Percentiles rank a stretch among this genome's conserved stretches.
phyloP scores from a whole-genome alignment of 139 green algal species.

The Deuterostichococcus epilithicus region DNA sequence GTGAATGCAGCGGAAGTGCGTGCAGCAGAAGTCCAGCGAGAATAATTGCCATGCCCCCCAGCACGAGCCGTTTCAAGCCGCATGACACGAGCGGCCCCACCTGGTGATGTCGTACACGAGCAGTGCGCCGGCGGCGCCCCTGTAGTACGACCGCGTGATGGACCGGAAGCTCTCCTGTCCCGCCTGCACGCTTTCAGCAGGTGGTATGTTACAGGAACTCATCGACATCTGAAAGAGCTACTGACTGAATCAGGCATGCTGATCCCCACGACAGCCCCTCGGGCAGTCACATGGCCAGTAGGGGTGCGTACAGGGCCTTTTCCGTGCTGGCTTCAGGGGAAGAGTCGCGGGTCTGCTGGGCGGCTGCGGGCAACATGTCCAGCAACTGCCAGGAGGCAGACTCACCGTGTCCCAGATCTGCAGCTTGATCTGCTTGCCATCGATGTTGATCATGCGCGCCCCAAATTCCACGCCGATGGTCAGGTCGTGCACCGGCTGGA shows the following conservation, averaged over 20 bases:
- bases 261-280: no score
- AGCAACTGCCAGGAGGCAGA: background rate
- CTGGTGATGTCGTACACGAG: slow-evolving; percentile 99
- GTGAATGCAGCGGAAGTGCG: background rate
- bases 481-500: slow-evolving; percentile 91
- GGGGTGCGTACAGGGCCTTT: no score
- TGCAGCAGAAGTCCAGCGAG: no score
- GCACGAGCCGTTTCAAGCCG: background rate
- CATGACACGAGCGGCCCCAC: slow-evolving; percentile 9
- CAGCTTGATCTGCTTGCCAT: slow-evolving; percentile 98
- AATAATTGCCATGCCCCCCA: background rate
- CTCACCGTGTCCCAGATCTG: slow-evolving; percentile 95
- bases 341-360: no score
- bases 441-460: slow-evolving; percentile 97
- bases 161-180: slow-evolving; percentile 97
- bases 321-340: no score
- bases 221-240: no score
- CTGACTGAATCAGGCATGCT: no score
- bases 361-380: no score
- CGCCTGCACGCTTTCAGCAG: slow-evolving; percentile 53
- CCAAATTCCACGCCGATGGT: slow-evolving; percentile 95
- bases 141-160: slow-evolving; percentile 98
- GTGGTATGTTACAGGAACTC: no score
- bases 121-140: slow-evolving; percentile 95
- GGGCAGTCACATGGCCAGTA: no score